A percentile compares a stretch with the other conserved stretches of the same genome.
phyloP scores from a whole-genome alignment of 768 basidiomycete species.

The Clavaria fumosa region DNA sequence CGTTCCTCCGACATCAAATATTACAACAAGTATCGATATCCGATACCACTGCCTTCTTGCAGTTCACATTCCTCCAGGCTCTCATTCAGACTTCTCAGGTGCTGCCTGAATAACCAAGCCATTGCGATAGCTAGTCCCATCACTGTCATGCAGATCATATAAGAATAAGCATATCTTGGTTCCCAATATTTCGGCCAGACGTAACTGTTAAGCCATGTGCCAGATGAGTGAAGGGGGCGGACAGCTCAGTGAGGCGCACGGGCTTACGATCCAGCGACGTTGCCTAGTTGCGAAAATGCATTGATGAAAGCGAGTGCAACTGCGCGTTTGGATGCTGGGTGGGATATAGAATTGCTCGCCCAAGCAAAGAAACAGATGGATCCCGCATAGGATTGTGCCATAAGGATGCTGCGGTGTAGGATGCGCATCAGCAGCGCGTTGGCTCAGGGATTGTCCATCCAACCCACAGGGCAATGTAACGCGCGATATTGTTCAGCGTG shows the following conservation, averaged over 20 bases:
- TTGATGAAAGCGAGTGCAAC: constrained; percentile 79
- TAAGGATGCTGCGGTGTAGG: constrained; percentile 40
- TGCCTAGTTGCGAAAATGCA: constrained; percentile 47
- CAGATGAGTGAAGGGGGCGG: not conserved
- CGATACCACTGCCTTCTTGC: constrained; percentile 19
- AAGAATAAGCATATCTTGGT: constrained; percentile 53
- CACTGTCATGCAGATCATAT: constrained; percentile 53
- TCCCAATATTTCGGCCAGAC: constrained; percentile 59
- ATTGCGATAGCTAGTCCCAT: constrained; percentile 35
- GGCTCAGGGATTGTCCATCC: not conserved
- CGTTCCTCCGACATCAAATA: too few relatives aligned
- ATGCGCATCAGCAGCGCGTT: too few relatives aligned
- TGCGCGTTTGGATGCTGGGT: constrained; percentile 77
- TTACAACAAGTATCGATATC: constrained; percentile 33
- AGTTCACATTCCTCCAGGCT: constrained; percentile 25
- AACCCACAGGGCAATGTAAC: constrained; percentile 50
- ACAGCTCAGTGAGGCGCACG: too few relatives aligned
- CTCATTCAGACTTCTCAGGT: constrained; percentile 28
- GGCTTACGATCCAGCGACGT: constrained; percentile 68
- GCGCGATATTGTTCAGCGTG: constrained; percentile 43
- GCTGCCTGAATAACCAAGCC: constrained; percentile 31
- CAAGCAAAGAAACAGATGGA: constrained; percentile 51
- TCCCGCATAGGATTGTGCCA: constrained; percentile 60
- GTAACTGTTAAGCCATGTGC: constrained; percentile 25
- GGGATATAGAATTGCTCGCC: constrained; percentile 32